Percentiles rank a stretch among this genome's conserved stretches.
These are phyloP conservation scores for Delitschia confertaspora DNA, from an alignment of 495 filamentous ascomycete genomes.

Conservation along the genomic window DNA sequence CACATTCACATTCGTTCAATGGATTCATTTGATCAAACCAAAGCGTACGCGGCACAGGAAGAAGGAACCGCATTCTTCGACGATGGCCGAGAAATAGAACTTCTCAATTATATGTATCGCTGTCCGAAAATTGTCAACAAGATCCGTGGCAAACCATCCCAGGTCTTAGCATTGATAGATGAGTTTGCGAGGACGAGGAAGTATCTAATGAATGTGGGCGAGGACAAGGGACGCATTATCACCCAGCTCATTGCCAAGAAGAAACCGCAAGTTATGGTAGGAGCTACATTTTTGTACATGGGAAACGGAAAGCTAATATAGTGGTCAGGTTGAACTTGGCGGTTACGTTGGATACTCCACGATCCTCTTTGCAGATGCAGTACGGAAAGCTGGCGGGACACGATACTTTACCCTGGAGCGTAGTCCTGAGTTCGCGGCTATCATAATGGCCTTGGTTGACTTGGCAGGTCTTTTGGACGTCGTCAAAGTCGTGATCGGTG, in stretches of 20 bases:
- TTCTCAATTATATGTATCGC: slow-evolving; percentile 58
- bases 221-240: slow-evolving; percentile 61
- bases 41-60: slow-evolving; percentile 38
- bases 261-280: slow-evolving; percentile 55
- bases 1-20: too few species aligned
- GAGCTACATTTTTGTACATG: background rate
- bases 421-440: slow-evolving; percentile 57
- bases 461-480: slow-evolving; percentile 58
- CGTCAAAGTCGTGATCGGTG: slow-evolving; percentile 58
- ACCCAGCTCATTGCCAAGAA: slow-evolving; percentile 52
- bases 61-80: slow-evolving; percentile 43
- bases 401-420: slow-evolving; percentile 59
- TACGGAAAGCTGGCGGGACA: slow-evolving; percentile 50
- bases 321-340: slow-evolving; percentile 57
- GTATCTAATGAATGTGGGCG: slow-evolving; percentile 73
- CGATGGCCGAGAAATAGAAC: slow-evolving; percentile 63
- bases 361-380: slow-evolving; percentile 57
- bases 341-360: slow-evolving; percentile 76
- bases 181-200: slow-evolving; percentile 55
- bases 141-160: slow-evolving; percentile 55
- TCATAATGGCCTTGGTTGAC: slow-evolving; percentile 53
- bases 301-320: background rate
- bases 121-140: slow-evolving; percentile 47
- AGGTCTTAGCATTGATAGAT: slow-evolving; percentile 61
- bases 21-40: slow-evolving; percentile 26